These are phyloP conservation scores for Solanum lycopersicoides DNA, from an alignment of 257 asterid genomes.

Conservation along the genomic window DNA sequence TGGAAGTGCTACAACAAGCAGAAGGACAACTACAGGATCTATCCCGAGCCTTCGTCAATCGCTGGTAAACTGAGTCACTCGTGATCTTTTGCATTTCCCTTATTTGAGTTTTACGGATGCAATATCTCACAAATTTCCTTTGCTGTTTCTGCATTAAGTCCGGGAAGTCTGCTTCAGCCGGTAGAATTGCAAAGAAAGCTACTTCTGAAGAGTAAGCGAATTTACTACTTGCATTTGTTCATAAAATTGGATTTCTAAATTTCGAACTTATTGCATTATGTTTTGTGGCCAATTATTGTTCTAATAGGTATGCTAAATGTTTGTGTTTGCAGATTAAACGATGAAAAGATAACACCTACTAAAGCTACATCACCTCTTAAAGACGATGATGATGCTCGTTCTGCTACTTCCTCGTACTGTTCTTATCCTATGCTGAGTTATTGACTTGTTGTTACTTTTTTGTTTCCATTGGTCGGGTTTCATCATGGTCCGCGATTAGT, in stretches of 20 bases:
- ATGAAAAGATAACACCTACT: constrained; percentile 19
- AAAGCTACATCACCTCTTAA: constrained; percentile 14
- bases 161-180: constrained; percentile 25
- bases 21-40: constrained; percentile 33
- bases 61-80: constrained; percentile 12
- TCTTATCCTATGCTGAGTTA: background rate
- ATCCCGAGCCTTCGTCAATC: constrained; percentile 27
- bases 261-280: background rate
- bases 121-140: background rate
- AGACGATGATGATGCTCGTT: constrained; percentile 58
- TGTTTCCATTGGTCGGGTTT: background rate
- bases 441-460: background rate
- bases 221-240: background rate
- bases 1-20: constrained; percentile 4
- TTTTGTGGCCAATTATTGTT: background rate
- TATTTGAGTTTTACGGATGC: background rate
- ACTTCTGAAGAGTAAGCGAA: constrained; percentile 35
- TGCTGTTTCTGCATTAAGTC: constrained; percentile 18
- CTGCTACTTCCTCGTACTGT: constrained; percentile 67
- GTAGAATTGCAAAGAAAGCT: constrained; percentile 17
- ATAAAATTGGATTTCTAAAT: background rate
- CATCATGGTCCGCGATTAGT: background rate
- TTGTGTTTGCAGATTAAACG: constrained; percentile 28
- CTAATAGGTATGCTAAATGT: background rate
- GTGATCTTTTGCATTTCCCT: background rate